Evolutionary conservation across 345 rosid genomes (phyloP), one percentile per base, ranked within the genome.

Genomic region (Populus euphratica): DNA sequence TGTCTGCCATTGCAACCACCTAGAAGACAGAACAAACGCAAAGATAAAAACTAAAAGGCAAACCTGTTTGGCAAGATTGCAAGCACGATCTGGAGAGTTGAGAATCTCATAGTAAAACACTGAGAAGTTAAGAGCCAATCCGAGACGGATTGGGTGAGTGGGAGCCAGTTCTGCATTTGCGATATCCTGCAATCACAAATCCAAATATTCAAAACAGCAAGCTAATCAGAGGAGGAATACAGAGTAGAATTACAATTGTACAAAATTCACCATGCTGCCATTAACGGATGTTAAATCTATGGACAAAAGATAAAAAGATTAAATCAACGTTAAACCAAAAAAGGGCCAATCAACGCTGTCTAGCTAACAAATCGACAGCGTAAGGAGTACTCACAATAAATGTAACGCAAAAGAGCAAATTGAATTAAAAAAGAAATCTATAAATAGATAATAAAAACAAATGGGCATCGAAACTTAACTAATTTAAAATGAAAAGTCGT

Each of bases 11-110:
- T 2, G 56, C n/a, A 52, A 18, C 4, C 59, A 52, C n/a, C 59
- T 52, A 52, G 23, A 52, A 52, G 59, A 52, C 8, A 52, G 59
- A 18, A 18, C 21, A 20, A 17, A 52, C 4, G 59, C 23, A 65
- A 29, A 31, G 41, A 65, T 65, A 36, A 33, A 20, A 35, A 64
- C 43, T 23, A 8, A 8, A 67, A 8, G 1, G 14, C 56, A 31
- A 5, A 94, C 98, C 94, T 94, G 97, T 73, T 93, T 94, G 69
- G 97, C 97, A 29, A 94, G 92, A 86, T 54, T 90, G 89, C 98
- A 94, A 68, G 98, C 98, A 39, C 96, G 97, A 73, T 93, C 97
- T 25, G 97, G 94, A 87, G 98, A 91, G 75, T 91, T 94, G 76
- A 94, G 87, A 74, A 94, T 93, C 87, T 93, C 97, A 65, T 92